Conservation (phyloP, 176 grass and related monocot species). For the Oryza meridionalis region DNA sequence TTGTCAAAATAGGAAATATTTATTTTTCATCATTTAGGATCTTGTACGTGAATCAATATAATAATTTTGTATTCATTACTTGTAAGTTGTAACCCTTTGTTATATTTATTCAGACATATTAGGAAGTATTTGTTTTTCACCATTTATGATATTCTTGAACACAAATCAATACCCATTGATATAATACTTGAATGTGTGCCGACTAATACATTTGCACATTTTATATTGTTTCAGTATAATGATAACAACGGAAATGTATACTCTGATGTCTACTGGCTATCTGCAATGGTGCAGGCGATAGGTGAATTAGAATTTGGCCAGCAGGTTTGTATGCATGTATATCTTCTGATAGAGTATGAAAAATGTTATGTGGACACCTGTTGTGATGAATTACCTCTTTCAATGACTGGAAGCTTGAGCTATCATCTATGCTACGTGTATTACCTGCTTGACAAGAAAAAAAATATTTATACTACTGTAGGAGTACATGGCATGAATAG, state of each 20-base stretch:
- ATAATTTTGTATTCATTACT: too few relatives aligned
- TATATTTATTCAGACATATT: too few relatives aligned
- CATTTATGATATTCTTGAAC: not conserved
- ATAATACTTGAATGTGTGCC: not conserved
- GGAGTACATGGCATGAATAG: not conserved
- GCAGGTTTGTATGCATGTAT: constrained; percentile 67
- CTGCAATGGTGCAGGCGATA: constrained; percentile 89
- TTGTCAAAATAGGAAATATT: not conserved
- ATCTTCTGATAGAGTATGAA: constrained; percentile 17
- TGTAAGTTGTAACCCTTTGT: too few relatives aligned
- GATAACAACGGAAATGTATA: constrained; percentile 96
- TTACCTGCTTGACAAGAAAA: constrained; percentile 11
- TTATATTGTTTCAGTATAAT: constrained; percentile 80
- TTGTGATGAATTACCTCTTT: not conserved
- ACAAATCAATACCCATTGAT: not conserved
- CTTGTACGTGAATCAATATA: too few relatives aligned
- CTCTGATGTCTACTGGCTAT: constrained; percentile 93
- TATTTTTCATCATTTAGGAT: constrained; percentile 8
- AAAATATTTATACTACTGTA: not conserved
- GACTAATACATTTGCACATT: constrained; percentile 22
- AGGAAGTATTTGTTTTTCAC: not conserved
- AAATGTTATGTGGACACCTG: constrained; percentile 1
- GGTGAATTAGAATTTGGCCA: constrained; percentile 96
- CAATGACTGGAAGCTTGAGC: not conserved
- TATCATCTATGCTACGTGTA: constrained; percentile 2